Percentiles rank a stretch among this genome's conserved stretches.
Evolutionary conservation across 371 early-diverging fungal species (phyloP).

Genomic region (Lichtheimia hyalospora): DNA sequence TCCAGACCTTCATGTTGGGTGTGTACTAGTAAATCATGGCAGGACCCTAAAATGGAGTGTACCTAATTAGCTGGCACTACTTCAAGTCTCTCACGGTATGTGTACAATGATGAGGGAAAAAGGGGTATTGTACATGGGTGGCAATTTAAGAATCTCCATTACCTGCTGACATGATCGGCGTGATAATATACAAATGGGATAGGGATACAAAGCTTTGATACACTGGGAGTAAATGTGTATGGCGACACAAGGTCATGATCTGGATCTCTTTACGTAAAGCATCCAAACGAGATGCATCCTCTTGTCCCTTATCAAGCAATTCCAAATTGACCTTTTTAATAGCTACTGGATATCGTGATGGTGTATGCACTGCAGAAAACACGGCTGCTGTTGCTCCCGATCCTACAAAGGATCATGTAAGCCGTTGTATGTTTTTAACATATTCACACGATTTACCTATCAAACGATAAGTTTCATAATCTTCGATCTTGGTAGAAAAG

Average conservation of each 20-base stretch:
- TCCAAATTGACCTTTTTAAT: constrained; percentile 42
- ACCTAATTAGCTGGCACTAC: neutral
- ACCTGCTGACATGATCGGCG: constrained; percentile 70
- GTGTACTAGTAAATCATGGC: constrained; percentile 33
- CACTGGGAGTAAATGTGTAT: constrained; percentile 65
- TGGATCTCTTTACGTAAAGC: constrained; percentile 62
- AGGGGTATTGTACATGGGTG: neutral
- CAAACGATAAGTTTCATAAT: constrained; percentile 8
- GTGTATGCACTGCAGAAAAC: constrained; percentile 34
- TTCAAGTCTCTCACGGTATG: neutral
- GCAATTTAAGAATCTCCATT: constrained; percentile 4
- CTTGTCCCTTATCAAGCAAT: constrained; percentile 16
- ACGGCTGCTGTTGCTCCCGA: constrained; percentile 46
- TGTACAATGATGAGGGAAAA: neutral
- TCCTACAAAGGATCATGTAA: constrained; percentile 14
- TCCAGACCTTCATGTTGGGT: constrained; percentile 29
- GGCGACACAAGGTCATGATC: constrained; percentile 71
- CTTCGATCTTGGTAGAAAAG: constrained; percentile 10
- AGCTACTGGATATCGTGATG: constrained; percentile 31
- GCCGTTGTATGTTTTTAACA: neutral
- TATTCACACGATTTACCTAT: constrained; percentile 9
- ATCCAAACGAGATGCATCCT: constrained; percentile 29
- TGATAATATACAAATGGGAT: constrained; percentile 63
- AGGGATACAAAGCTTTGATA: constrained; percentile 65
- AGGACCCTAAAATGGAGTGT: constrained; percentile 28